Base-by-base conservation (phyloP, 495 filamentous ascomycete species). In the Emericellopsis terricola region DNA sequence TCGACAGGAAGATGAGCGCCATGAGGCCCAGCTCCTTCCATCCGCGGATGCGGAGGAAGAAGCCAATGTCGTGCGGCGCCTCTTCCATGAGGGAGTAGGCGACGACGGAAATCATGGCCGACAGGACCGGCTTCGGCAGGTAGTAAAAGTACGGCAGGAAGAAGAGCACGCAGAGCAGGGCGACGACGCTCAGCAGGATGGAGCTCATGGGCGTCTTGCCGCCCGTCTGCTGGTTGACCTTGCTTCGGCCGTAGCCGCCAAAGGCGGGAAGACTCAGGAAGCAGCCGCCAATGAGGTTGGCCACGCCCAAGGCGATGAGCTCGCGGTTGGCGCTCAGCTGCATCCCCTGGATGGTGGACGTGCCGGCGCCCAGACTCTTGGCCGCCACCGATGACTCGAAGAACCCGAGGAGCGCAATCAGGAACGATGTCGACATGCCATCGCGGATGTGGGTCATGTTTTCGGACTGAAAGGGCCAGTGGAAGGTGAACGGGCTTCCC, bases 311-410 rank as follows among this genome's bases (percentile, higher is more conserved):
- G 1, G 91, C 87, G 8, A 96, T 80, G 41, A 99, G 74, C 49
- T 99, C 89, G 15, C 89, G 71, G 46, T 99, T 99, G 1, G 89
- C 73, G 47, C 83, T 93, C 30, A 96, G 62, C 20, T 74, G 59
- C 47, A 91, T 78, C 17, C 73, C 78, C 37, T 80, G 68, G 28
- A 85, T 62, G 20, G 74, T 74, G 14, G 62, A 60, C 30, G 76
- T 72, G 11, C 53, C 56, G 8, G 62, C 64, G 6, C 77, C 80
- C 2, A 99, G 56, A 37, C 77, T 81, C 55, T 96, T 96, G 19
- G 89, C 91, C 1, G 89, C 89, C n/a, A 99, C 84, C 0, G 85
- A 92, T 17, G 82, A 92, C 59, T 99, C 89, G 44, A 99, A 99
- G 62, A 99, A 99, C 14, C 89, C 89, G 5, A 99, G 71, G 15